These are phyloP conservation scores for Arthrobotrys iridis DNA, from an alignment of 2,329 filamentous ascomycete species.

Conservation along the genomic window DNA sequence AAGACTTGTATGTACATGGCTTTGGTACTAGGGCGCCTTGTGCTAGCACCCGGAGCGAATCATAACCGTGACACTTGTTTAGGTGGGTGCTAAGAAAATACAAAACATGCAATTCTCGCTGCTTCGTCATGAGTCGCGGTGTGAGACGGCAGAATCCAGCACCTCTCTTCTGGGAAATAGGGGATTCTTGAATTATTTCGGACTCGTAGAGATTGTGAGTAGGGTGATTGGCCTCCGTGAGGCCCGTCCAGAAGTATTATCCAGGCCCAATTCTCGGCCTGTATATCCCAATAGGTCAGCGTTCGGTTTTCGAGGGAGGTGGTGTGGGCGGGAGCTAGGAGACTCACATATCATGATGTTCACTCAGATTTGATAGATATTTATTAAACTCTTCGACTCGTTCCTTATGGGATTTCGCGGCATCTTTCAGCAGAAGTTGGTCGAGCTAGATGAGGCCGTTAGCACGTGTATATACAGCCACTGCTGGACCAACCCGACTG, in stretches of 20 bases:
- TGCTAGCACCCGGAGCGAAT: not conserved
- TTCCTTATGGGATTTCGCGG: constrained; percentile 96
- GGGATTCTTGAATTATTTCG: not conserved
- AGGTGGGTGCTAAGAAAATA: not conserved
- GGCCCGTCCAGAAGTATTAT: constrained; percentile 64
- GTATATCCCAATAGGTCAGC: not conserved
- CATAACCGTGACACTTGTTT: not conserved
- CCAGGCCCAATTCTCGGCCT: constrained; percentile 69
- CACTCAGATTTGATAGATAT: constrained; percentile 88
- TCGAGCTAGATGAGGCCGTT: constrained; percentile 70
- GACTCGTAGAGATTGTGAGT: too few species aligned
- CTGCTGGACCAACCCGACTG: too few species aligned
- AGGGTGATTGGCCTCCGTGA: not conserved
- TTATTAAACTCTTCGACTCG: constrained; percentile 94
- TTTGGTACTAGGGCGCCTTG: not conserved
- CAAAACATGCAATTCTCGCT: not conserved
- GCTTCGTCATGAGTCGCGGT: not conserved
- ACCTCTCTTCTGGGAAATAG: not conserved
- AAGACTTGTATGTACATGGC: constrained; percentile 6
- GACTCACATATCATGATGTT: constrained; percentile 94
- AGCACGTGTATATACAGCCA: too few species aligned
- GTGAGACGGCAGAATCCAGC: not conserved
- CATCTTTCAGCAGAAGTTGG: constrained; percentile 78
- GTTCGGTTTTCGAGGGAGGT: not conserved
- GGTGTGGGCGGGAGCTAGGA: too few species aligned